phyloP scores from a whole-genome alignment of 257 asterid genomes.

The Solanum okadae region DNA sequence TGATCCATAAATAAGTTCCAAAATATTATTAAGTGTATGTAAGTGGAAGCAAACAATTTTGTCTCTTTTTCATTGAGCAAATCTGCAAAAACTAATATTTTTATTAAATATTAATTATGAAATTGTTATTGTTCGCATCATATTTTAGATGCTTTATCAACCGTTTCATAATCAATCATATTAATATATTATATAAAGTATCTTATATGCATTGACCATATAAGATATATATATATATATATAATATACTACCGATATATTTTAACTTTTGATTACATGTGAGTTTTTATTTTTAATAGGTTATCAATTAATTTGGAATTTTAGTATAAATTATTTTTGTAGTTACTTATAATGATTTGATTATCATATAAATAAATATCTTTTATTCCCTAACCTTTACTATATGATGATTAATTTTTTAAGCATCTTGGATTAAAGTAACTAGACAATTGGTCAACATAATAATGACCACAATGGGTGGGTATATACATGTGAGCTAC shows the following conservation, averaged over 20 bases:
- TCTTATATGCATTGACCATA: neutral
- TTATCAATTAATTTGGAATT: neutral
- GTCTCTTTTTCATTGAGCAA: neutral
- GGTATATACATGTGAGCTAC: neutral
- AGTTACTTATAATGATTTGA: neutral
- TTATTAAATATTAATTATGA: neutral
- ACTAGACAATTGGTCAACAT: neutral
- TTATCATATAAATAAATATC: neutral
- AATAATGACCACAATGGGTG: neutral
- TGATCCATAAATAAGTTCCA: neutral
- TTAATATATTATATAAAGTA: neutral
- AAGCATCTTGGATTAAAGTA: neutral
- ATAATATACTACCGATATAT: neutral
- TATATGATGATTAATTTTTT: neutral
- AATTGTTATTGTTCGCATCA: neutral
- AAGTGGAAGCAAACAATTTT: neutral
- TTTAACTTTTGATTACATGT: neutral
- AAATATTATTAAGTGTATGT: neutral
- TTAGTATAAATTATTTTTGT: too few relatives aligned
- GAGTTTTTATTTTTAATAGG: neutral
- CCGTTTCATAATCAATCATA: neutral
- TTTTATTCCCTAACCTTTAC: neutral
- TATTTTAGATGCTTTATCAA: neutral
- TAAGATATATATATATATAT: neutral
- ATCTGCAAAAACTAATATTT: neutral